These are phyloP conservation scores for Eutypa lata DNA, from an alignment of 2,329 filamentous ascomycete species.

Conservation along the genomic window DNA sequence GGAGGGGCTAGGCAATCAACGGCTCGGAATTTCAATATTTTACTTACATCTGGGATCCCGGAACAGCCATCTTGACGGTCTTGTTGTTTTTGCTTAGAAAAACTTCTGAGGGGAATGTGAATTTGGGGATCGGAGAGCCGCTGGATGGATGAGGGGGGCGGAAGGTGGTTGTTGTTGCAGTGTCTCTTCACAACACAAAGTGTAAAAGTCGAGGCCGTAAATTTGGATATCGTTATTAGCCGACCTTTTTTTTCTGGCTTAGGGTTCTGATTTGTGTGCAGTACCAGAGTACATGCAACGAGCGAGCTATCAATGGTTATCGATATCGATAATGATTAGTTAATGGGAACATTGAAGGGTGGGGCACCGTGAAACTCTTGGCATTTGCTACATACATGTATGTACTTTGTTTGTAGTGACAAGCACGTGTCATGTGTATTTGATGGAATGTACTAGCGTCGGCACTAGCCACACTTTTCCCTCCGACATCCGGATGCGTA, in stretches of 20 bases:
- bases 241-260: slow-evolving; percentile 21
- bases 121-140: slow-evolving; percentile 5
- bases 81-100: slow-evolving; percentile 39
- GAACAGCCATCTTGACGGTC: slow-evolving; percentile 58
- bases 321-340: neutral
- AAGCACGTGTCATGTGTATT: no score
- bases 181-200: slow-evolving; percentile 9
- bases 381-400: neutral
- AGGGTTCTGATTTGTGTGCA: slow-evolving; percentile 28
- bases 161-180: slow-evolving; percentile 13
- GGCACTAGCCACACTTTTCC: slow-evolving; percentile 14
- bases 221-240: slow-evolving; percentile 20
- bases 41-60: slow-evolving; percentile 61
- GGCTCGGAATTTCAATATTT: neutral
- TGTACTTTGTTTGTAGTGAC: no score
- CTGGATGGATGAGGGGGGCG: neutral
- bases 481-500: slow-evolving; percentile 4
- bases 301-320: neutral
- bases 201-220: slow-evolving; percentile 13
- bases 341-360: neutral
- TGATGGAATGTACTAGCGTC: slow-evolving; percentile 12
- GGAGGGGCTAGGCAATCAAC: slow-evolving; percentile 5
- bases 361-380: neutral
- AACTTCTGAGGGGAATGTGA: slow-evolving; percentile 30
- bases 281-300: no score